phyloP scores from a whole-genome alignment of 2,329 filamentous ascomycete species.

The Ascochyta koolunga region DNA sequence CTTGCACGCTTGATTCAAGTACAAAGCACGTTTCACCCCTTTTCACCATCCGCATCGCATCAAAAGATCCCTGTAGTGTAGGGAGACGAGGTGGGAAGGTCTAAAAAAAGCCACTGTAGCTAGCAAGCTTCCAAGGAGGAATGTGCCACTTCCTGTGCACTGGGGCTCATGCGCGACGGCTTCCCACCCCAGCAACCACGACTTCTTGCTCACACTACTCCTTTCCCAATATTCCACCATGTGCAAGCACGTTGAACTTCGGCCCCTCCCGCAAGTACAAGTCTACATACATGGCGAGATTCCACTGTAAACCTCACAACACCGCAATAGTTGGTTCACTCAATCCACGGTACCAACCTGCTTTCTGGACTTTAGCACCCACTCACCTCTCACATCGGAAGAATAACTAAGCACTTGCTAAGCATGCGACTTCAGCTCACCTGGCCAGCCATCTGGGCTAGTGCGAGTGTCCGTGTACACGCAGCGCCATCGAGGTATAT shows the following conservation, averaged over 20 bases:
- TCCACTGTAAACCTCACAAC: background rate
- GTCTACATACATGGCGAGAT: background rate
- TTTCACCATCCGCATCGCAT: no score
- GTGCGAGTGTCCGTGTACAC: slow-evolving; percentile 12
- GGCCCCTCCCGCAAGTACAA: background rate
- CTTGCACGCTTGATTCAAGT: no score
- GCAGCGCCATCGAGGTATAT: slow-evolving; percentile 27
- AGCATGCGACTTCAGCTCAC: slow-evolving; percentile 17
- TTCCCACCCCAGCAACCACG: background rate
- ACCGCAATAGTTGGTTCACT: background rate
- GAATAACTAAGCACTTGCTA: background rate
- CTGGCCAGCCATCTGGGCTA: slow-evolving; percentile 19
- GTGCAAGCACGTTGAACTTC: background rate
- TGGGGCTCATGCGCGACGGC: background rate
- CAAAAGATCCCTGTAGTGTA: no score
- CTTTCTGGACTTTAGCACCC: background rate
- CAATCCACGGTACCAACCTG: background rate
- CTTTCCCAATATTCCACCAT: background rate
- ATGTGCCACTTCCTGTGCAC: slow-evolving; percentile 2
- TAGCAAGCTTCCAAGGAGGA: background rate
- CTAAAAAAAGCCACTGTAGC: background rate
- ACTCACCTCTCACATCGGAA: background rate
- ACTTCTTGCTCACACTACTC: background rate
- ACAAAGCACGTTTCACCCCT: no score
- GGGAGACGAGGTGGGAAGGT: no score